Evolutionary conservation across 2,329 filamentous ascomycete species (phyloP).

Genomic region (Fusarium tupiense): DNA sequence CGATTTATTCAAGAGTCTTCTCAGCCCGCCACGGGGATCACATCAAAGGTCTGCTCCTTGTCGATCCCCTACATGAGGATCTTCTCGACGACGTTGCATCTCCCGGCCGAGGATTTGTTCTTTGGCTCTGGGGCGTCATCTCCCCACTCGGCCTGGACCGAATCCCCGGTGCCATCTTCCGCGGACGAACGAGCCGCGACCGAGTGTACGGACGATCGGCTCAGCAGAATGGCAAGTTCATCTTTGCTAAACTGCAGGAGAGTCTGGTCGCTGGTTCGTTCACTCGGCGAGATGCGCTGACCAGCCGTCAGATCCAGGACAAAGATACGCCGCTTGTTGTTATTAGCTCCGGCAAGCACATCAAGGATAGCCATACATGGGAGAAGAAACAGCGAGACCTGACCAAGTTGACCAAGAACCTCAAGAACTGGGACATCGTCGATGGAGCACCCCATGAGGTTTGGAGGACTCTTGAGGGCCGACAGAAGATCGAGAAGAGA

Average conservation of each 20-base stretch:
- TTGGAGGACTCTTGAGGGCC: slow-evolving; percentile 80
- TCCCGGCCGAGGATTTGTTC: slow-evolving; percentile 78
- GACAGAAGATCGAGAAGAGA: slow-evolving; percentile 80
- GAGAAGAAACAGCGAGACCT: slow-evolving; percentile 86
- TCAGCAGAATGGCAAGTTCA: slow-evolving; percentile 82
- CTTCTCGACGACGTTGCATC: slow-evolving; percentile 74
- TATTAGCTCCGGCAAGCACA: slow-evolving; percentile 81
- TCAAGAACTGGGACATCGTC: slow-evolving; percentile 88
- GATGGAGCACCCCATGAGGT: slow-evolving; percentile 86
- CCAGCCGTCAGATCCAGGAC: slow-evolving; percentile 81
- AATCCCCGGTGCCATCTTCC: slow-evolving; percentile 82
- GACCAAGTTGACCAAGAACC: slow-evolving; percentile 79
- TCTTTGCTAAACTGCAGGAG: slow-evolving; percentile 94
- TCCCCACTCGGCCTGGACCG: slow-evolving; percentile 88
- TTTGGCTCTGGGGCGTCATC: slow-evolving; percentile 87
- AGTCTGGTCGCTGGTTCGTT: slow-evolving; percentile 87
- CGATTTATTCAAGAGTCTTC: slow-evolving; percentile 91
- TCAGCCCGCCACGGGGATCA: slow-evolving; percentile 81
- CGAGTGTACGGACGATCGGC: slow-evolving; percentile 84
- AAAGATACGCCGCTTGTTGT: slow-evolving; percentile 80
- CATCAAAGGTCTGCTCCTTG: slow-evolving; percentile 81
- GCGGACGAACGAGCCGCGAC: slow-evolving; percentile 81
- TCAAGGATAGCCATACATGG: slow-evolving; percentile 77
- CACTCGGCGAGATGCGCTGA: slow-evolving; percentile 82
- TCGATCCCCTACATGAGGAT: slow-evolving; percentile 91